These are phyloP conservation scores for Camellia oleifera DNA, from an alignment of 179 eudicot species.

Conservation along the genomic window DNA sequence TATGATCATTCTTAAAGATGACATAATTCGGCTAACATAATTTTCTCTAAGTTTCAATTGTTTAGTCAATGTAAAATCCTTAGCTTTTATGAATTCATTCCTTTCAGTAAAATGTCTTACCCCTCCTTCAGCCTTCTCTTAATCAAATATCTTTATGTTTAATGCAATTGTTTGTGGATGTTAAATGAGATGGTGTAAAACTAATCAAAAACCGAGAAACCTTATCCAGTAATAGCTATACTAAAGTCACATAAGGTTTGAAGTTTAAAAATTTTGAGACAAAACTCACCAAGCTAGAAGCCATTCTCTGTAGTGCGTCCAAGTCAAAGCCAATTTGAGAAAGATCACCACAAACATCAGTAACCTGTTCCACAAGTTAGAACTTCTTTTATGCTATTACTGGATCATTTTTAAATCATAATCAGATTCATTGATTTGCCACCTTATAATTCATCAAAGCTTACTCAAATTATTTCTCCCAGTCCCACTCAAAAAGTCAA, in stretches of 20 bases:
- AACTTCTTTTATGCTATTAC: not conserved
- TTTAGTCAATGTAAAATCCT: not conserved
- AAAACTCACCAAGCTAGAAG: slow-evolving; percentile 65
- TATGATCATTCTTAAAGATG: not conserved
- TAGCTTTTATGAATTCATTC: not conserved
- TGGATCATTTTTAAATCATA: not conserved
- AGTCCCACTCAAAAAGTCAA: no score
- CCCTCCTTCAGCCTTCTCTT: not conserved
- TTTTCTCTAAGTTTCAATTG: not conserved
- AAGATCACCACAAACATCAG: slow-evolving; percentile 59
- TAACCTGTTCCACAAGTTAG: slow-evolving; percentile 55
- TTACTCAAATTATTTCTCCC: not conserved
- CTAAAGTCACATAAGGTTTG: not conserved
- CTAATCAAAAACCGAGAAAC: slow-evolving; percentile 1
- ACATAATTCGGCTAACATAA: not conserved
- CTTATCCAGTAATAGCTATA: not conserved
- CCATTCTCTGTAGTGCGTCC: slow-evolving; percentile 50
- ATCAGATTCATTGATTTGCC: not conserved
- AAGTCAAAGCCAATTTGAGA: slow-evolving; percentile 54
- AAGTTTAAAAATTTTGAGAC: not conserved
- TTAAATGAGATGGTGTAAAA: slow-evolving; percentile 9
- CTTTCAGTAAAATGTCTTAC: not conserved
- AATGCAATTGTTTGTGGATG: not conserved
- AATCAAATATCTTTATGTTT: not conserved
- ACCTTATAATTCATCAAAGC: not conserved